phyloP scores from a whole-genome alignment of 192 early-diverging fungal species.

The Coemansia sp. region DNA sequence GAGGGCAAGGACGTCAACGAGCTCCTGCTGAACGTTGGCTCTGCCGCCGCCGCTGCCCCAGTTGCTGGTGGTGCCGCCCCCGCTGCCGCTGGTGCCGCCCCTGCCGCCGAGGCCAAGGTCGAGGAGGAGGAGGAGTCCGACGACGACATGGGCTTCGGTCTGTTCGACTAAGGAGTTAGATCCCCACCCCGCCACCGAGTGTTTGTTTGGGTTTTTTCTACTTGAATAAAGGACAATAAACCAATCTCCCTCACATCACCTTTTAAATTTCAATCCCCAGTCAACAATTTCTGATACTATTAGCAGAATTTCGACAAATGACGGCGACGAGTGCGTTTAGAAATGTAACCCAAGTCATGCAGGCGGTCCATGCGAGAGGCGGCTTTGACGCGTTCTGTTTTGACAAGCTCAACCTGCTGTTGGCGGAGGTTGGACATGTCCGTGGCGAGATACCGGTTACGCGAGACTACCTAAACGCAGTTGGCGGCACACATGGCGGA shows the following conservation, averaged over 20 bases:
- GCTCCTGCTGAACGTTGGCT: constrained; percentile 90
- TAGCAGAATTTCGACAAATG: constrained; percentile 1
- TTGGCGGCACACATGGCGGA: constrained; percentile 58
- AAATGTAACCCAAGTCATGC: constrained; percentile 24
- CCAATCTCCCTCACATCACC: neutral
- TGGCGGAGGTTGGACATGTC: constrained; percentile 42
- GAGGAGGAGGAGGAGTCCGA: constrained; percentile 81
- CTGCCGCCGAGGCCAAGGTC: constrained; percentile 53
- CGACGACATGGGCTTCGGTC: constrained; percentile 86
- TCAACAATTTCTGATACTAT: neutral
- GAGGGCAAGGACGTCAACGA: constrained; percentile 87
- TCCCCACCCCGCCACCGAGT: neutral
- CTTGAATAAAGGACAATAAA: neutral
- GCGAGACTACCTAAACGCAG: constrained; percentile 34
- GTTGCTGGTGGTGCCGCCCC: constrained; percentile 52
- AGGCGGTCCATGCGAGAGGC: constrained; percentile 8
- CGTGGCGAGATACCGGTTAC: constrained; percentile 34
- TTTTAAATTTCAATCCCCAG: neutral
- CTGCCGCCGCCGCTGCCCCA: constrained; percentile 60
- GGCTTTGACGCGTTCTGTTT: constrained; percentile 47
- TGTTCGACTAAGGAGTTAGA: constrained; percentile 55
- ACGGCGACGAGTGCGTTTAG: neutral
- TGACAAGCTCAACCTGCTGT: constrained; percentile 39
- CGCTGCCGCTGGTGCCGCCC: constrained; percentile 56
- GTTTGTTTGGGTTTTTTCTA: neutral